Conservation (phyloP, 2,329 filamentous ascomycete genomes). For the Monilinia fructicola region DNA sequence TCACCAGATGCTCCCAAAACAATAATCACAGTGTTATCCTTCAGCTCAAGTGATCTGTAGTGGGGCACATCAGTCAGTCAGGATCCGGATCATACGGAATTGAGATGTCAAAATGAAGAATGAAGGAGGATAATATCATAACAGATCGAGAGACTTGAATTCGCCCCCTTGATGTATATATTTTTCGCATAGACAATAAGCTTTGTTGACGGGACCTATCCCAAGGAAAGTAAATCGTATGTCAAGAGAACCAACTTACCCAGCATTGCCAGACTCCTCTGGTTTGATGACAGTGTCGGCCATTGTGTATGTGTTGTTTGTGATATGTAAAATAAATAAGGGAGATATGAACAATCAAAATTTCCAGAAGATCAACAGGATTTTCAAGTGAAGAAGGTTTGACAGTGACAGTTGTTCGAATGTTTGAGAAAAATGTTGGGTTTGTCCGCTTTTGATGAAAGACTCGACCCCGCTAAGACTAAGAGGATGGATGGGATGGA, state of each 20-base stretch:
- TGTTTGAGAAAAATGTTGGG: constrained; percentile 16
- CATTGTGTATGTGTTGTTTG: constrained; percentile 41
- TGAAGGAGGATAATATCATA: not conserved
- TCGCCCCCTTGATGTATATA: constrained; percentile 11
- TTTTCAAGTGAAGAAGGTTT: constrained; percentile 26
- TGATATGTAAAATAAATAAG: not conserved
- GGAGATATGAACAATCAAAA: not conserved
- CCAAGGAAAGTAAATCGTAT: constrained; percentile 36
- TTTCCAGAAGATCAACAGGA: constrained; percentile 25
- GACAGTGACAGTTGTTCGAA: constrained; percentile 27
- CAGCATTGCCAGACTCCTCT: constrained; percentile 51
- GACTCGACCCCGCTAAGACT: constrained; percentile 20
- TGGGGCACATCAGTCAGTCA: constrained; percentile 30
- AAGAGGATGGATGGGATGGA: too few relatives aligned
- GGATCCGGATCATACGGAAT: constrained; percentile 42
- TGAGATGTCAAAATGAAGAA: constrained; percentile 1
- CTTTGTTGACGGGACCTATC: constrained; percentile 21
- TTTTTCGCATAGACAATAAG: constrained; percentile 25
- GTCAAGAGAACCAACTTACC: constrained; percentile 46
- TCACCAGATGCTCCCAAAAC: constrained; percentile 97
- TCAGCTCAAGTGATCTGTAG: constrained; percentile 82
- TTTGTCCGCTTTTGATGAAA: constrained; percentile 11
- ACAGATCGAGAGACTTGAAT: constrained; percentile 26
- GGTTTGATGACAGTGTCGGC: constrained; percentile 51
- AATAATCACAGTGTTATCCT: constrained; percentile 96